Conservation (phyloP, 2,329 filamentous ascomycete genomes). For the Talaromyces islandicus region DNA sequence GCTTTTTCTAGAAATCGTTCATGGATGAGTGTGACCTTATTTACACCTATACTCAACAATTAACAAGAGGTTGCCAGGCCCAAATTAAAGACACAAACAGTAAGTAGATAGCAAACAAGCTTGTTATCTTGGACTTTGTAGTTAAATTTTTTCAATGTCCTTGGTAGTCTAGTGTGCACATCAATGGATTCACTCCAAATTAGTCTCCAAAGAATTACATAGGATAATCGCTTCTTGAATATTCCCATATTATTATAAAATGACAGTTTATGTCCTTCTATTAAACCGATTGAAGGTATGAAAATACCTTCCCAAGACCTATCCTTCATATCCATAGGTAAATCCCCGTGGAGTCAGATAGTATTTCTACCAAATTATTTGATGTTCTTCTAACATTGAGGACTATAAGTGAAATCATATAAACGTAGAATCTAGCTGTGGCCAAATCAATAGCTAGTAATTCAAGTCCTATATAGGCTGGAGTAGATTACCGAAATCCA, state of each 20-base stretch:
- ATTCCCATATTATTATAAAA: background rate
- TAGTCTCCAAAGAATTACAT: background rate
- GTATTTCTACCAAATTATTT: background rate
- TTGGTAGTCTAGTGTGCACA: no score
- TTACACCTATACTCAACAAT: background rate
- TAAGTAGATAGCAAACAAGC: no score
- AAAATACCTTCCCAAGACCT: background rate
- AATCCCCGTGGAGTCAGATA: background rate
- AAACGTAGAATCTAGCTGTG: background rate
- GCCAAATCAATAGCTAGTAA: background rate
- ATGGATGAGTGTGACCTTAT: background rate
- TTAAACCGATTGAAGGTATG: background rate
- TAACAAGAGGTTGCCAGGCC: background rate
- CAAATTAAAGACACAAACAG: background rate
- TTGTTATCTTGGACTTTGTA: background rate
- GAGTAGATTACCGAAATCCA: background rate
- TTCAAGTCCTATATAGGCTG: background rate
- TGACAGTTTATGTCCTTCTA: background rate
- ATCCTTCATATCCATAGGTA: background rate
- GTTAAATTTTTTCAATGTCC: no score
- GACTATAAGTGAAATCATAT: background rate
- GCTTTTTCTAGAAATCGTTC: background rate
- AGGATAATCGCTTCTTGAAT: background rate
- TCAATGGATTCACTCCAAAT: background rate
- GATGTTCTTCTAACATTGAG: no score